Conservation (phyloP, 2,329 filamentous ascomycete genomes). For the Verticillium nonalfalfae region DNA sequence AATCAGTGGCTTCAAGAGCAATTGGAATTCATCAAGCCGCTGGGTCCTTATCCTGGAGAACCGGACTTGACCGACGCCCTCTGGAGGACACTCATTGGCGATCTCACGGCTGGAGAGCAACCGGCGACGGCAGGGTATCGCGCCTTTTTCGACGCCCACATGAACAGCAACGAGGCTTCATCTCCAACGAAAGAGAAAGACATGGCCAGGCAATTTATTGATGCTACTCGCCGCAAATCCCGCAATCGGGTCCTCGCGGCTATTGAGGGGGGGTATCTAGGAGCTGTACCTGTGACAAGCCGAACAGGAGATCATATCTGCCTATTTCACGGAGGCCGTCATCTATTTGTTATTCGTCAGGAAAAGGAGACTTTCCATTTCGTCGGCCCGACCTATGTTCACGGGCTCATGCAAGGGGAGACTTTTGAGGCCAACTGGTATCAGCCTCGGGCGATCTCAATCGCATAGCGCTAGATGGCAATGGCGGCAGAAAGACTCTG, state of each 20-base stretch:
- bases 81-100: neutral
- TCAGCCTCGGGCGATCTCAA: neutral
- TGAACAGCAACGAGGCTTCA: neutral
- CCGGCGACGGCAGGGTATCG: neutral
- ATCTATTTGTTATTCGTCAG: neutral
- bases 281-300: neutral
- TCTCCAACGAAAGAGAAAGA: neutral
- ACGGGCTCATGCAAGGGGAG: neutral
- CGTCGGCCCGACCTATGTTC: neutral
- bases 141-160: neutral
- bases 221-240: neutral
- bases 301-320: neutral
- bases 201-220: neutral
- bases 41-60: neutral
- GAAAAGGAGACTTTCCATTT: neutral
- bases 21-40: neutral
- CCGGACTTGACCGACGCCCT: neutral
- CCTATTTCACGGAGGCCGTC: neutral
- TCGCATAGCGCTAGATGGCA: neutral
- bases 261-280: neutral
- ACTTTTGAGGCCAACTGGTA: neutral
- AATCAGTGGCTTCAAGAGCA: neutral
- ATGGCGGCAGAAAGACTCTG: no score
- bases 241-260: neutral
- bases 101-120: neutral